phyloP scores from a whole-genome alignment of 2,329 filamentous ascomycete species.

The Tolypocladium ovalisporum region DNA sequence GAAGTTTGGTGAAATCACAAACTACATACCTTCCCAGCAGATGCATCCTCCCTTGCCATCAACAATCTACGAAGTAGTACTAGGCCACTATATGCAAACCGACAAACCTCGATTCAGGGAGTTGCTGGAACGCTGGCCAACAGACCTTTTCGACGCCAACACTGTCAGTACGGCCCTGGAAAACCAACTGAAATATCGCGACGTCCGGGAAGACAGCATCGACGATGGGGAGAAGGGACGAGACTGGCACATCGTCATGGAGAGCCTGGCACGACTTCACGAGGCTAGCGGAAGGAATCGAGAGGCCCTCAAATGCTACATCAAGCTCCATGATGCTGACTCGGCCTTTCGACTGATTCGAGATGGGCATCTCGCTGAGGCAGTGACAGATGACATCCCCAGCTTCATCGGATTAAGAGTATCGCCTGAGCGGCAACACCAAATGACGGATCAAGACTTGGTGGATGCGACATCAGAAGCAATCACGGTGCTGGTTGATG shows the following conservation, averaged over 20 bases:
- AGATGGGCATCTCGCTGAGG: conserved; percentile 82
- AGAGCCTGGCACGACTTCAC: conserved; percentile 73
- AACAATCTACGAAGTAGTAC: conserved; percentile 76
- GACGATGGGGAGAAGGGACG: conserved; percentile 61
- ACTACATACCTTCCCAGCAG: conserved; percentile 68
- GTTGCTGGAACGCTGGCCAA: conserved; percentile 72
- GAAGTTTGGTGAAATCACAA: conserved; percentile 81
- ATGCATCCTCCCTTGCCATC: conserved; percentile 69
- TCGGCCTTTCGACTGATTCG: conserved; percentile 77
- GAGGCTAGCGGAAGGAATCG: conserved; percentile 70
- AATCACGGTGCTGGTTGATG: conserved; percentile 76
- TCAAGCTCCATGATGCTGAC: conserved; percentile 84
- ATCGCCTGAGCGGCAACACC: conserved; percentile 54
- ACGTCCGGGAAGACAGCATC: conserved; percentile 64
- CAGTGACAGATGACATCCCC: conserved; percentile 80
- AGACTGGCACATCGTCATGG: conserved; percentile 86
- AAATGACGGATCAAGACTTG: conserved; percentile 58
- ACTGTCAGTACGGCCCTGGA: conserved; percentile 70
- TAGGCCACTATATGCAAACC: conserved; percentile 76
- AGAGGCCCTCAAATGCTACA: conserved; percentile 81
- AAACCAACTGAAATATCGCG: conserved; percentile 66
- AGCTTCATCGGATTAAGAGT: conserved; percentile 84
- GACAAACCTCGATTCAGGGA: conserved; percentile 68
- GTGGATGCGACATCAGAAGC: conserved; percentile 74
- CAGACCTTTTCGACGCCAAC: conserved; percentile 71